Percentiles rank a stretch among this genome's conserved stretches.
phyloP scores from a whole-genome alignment of 1,284 basidiomycete genomes.

The Puccinia horiana region DNA sequence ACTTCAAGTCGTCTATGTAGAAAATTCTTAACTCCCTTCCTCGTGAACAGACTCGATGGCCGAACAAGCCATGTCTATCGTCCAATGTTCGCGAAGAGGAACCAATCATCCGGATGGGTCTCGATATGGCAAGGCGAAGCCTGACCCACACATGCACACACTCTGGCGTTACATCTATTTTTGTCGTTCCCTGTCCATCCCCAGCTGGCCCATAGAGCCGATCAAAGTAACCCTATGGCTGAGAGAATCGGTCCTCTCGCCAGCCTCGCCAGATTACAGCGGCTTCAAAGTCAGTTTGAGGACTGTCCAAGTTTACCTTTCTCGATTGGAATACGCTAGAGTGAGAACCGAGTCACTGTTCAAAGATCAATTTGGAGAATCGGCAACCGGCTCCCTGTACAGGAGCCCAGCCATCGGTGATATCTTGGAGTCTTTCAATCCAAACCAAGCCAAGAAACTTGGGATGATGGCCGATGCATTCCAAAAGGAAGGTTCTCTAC shows the following conservation, averaged over 20 bases:
- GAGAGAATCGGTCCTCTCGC: constrained; percentile 45
- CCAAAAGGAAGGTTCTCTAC: constrained; percentile 3
- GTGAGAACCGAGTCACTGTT: constrained; percentile 37
- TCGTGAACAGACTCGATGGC: constrained; percentile 11
- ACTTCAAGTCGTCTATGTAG: not conserved
- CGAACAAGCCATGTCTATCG: constrained; percentile 13
- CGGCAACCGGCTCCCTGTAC: constrained; percentile 38
- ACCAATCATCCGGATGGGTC: not conserved
- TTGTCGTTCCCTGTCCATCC: constrained; percentile 34
- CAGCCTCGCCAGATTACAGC: constrained; percentile 16
- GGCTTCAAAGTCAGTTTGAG: constrained; percentile 44
- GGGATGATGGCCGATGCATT: constrained; percentile 2
- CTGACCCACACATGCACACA: constrained; percentile 47
- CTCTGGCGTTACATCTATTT: constrained; percentile 34
- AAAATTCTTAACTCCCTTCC: not conserved
- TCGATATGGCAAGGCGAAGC: constrained; percentile 22
- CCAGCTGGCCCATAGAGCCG: constrained; percentile 40
- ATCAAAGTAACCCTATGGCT: constrained; percentile 39
- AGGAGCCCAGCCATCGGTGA: constrained; percentile 28
- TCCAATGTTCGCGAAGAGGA: constrained; percentile 14
- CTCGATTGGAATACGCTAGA: constrained; percentile 43
- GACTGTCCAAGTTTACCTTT: constrained; percentile 47
- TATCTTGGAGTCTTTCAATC: constrained; percentile 41
- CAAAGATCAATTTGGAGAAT: constrained; percentile 14
- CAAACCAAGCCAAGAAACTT: constrained; percentile 26